Evolutionary conservation across 1,284 basidiomycete species (phyloP).

Genomic region (Hortiboletus rubellus): DNA sequence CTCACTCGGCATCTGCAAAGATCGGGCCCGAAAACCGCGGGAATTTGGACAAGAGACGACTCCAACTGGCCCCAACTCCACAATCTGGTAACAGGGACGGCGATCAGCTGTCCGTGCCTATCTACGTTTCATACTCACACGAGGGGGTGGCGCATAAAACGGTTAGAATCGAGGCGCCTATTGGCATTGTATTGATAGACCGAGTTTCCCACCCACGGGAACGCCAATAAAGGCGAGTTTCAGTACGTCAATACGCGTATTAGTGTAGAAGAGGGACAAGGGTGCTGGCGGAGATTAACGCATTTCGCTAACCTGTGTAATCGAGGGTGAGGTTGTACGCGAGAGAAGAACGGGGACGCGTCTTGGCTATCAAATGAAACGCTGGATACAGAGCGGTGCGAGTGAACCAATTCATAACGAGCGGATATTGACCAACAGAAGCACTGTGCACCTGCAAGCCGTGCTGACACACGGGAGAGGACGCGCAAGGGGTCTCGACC

Average conservation of each 20-base stretch:
- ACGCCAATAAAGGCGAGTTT: background rate
- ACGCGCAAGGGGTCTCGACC: background rate
- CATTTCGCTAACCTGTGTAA: conserved; percentile 12
- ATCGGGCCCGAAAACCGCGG: conserved; percentile 18
- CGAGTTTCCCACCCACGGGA: conserved; percentile 6
- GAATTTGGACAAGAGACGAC: conserved; percentile 4
- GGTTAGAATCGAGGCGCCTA: conserved; percentile 1
- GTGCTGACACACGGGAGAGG: background rate
- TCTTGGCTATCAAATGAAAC: background rate
- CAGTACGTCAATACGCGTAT: conserved; percentile 25
- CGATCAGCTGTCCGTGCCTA: conserved; percentile 29
- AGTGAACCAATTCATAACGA: background rate
- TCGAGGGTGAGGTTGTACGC: conserved; percentile 14
- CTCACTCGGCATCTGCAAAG: too few relatives aligned
- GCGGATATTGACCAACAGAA: conserved; percentile 12
- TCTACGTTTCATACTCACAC: conserved; percentile 21
- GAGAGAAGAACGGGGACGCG: conserved; percentile 4
- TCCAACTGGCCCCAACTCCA: background rate
- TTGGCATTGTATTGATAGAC: conserved; percentile 1
- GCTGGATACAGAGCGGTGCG: background rate
- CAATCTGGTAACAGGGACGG: conserved; percentile 14
- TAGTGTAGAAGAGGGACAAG: conserved; percentile 1
- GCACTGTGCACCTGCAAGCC: background rate
- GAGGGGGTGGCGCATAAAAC: conserved; percentile 24
- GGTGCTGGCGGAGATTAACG: conserved; percentile 27